Conservation (phyloP, 106 monocot genomes). For the Allium sativum region DNA sequence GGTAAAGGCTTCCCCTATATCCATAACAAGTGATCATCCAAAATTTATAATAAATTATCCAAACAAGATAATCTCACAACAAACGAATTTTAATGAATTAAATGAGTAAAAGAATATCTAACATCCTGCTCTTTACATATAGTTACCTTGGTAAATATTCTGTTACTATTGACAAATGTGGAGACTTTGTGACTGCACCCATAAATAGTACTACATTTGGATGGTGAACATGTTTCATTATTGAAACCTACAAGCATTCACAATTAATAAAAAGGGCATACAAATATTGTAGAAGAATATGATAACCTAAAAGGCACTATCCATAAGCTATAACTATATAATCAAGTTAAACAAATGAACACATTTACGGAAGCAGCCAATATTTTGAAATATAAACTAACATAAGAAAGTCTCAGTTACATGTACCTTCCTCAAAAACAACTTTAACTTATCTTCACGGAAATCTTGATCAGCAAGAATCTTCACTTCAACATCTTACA, state of each 20-base stretch:
- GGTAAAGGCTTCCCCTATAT: constrained; percentile 71
- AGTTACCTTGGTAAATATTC: constrained; percentile 78
- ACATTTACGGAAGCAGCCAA: no score
- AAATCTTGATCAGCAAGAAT: no score
- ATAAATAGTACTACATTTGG: constrained; percentile 80
- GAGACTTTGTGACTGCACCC: constrained; percentile 74
- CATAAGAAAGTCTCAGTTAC: no score
- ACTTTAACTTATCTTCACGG: constrained; percentile 49
- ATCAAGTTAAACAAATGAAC: no score
- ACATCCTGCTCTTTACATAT: neutral
- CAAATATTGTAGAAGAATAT: neutral
- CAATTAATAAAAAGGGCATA: neutral
- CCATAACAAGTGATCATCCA: neutral
- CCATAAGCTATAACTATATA: no score
- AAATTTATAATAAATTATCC: no score
- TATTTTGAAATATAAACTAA: no score
- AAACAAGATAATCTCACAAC: no score
- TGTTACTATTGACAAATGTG: constrained; percentile 76
- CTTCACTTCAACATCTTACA: no score
- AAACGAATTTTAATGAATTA: neutral
- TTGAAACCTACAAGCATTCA: constrained; percentile 44
- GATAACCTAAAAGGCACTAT: no score
- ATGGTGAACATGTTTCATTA: constrained; percentile 75
- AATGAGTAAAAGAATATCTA: neutral
- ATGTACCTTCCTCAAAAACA: constrained; percentile 72